phyloP scores from a whole-genome alignment of 805 yeast genomes.

The Pichia manshurica region DNA sequence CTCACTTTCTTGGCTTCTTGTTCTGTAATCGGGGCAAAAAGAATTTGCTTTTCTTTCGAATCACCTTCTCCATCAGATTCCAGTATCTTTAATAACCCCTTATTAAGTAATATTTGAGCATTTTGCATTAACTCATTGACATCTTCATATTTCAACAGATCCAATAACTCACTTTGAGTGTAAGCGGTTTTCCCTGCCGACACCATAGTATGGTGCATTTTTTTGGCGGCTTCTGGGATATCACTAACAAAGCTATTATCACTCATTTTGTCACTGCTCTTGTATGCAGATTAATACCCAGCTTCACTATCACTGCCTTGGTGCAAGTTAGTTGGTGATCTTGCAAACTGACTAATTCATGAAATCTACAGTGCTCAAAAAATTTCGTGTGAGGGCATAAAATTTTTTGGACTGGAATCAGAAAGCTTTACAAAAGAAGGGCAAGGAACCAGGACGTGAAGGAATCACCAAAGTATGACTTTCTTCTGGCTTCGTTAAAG shows the following conservation, averaged over 20 bases:
- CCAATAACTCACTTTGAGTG: constrained; percentile 64
- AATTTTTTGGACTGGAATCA: too few species aligned
- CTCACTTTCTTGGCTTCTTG: constrained; percentile 73
- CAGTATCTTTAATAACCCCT: constrained; percentile 58
- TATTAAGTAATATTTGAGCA: constrained; percentile 42
- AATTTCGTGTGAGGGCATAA: too few species aligned
- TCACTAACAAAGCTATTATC: constrained; percentile 8
- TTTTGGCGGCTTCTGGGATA: constrained; percentile 37
- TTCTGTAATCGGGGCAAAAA: constrained; percentile 68
- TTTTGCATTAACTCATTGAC: constrained; percentile 36
- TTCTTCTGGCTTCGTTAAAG: too few species aligned
- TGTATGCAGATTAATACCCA: neutral
- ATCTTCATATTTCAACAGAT: constrained; percentile 38
- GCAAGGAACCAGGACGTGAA: too few species aligned
- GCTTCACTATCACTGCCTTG: too few species aligned
- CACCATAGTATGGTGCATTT: constrained; percentile 62
- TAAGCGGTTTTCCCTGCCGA: constrained; percentile 44
- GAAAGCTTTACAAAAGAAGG: too few species aligned
- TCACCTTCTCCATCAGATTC: constrained; percentile 44
- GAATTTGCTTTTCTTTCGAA: constrained; percentile 35
- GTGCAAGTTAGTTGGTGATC: too few species aligned
- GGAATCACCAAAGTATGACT: too few species aligned
- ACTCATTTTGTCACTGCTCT: constrained; percentile 10
- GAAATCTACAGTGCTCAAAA: too few species aligned
- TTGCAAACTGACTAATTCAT: too few species aligned